Percentiles rank a stretch among this genome's conserved stretches.
These are phyloP conservation scores for Neofusicoccum ribis DNA, from an alignment of 2,329 filamentous ascomycete genomes.

Conservation along the genomic window DNA sequence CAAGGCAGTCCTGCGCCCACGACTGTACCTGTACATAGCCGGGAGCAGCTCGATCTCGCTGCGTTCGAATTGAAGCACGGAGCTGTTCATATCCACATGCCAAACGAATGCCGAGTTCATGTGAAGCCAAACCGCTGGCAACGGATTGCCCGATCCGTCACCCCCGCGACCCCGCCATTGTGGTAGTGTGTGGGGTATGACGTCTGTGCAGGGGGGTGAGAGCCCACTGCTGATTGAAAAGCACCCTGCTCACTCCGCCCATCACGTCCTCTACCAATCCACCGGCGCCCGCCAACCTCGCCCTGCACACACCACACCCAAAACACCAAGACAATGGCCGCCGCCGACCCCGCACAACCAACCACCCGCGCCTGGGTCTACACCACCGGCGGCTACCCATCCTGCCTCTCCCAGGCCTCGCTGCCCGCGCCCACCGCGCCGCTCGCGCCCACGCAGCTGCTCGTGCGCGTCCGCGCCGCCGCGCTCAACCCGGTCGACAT, in stretches of 20 bases:
- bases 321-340: neutral
- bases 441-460: slow-evolving; percentile 25
- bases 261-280: too few relatives aligned
- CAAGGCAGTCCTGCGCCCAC: neutral
- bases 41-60: neutral
- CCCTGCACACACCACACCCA: neutral
- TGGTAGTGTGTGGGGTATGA: too few relatives aligned
- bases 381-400: slow-evolving; percentile 6
- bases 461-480: slow-evolving; percentile 45
- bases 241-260: too few relatives aligned
- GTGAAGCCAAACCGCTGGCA: too few relatives aligned
- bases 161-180: too few relatives aligned
- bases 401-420: neutral
- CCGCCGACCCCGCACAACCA: neutral
- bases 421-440: neutral
- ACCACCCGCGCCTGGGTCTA: slow-evolving; percentile 12
- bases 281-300: neutral
- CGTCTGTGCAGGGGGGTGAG: too few relatives aligned
- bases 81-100: too few relatives aligned
- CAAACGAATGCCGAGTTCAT: too few relatives aligned
- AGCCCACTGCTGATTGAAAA: too few relatives aligned
- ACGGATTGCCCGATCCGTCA: too few relatives aligned
- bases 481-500: slow-evolving; percentile 49
- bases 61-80: neutral
- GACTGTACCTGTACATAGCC: slow-evolving; percentile 2